A percentile compares a stretch with the other conserved stretches of the same genome.
Conservation (phyloP, 805 yeast species). For the Torulaspora delbrueckii region DNA sequence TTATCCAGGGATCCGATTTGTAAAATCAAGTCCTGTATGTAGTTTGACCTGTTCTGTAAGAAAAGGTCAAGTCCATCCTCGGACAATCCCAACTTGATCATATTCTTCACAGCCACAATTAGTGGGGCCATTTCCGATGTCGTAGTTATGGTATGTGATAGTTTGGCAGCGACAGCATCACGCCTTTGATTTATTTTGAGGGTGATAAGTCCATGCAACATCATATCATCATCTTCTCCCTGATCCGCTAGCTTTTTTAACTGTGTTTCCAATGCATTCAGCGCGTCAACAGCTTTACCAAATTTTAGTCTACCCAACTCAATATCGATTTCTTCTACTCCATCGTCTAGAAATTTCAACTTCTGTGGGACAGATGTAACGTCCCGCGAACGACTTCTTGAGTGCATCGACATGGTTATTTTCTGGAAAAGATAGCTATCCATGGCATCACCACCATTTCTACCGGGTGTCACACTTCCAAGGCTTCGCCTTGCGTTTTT, state of each 20-base stretch:
- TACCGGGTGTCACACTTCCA: slow-evolving; percentile 21
- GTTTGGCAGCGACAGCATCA: slow-evolving; percentile 31
- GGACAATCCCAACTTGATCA: slow-evolving; percentile 40
- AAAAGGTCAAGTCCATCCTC: slow-evolving; percentile 47
- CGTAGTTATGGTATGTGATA: slow-evolving; percentile 35
- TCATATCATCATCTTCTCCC: slow-evolving; percentile 29
- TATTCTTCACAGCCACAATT: slow-evolving; percentile 25
- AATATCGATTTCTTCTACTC: slow-evolving; percentile 65
- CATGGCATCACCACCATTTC: slow-evolving; percentile 11
- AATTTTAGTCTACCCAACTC: slow-evolving; percentile 57
- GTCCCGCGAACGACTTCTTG: slow-evolving; percentile 52
- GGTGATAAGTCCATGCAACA: slow-evolving; percentile 33
- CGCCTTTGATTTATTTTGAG: slow-evolving; percentile 34
- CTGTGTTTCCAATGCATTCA: slow-evolving; percentile 35
- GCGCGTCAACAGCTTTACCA: slow-evolving; percentile 38
- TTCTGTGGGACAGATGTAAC: slow-evolving; percentile 40
- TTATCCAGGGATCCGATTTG: slow-evolving; percentile 45
- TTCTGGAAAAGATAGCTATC: slow-evolving; percentile 47
- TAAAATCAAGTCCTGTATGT: slow-evolving; percentile 44
- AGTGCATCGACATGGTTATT: slow-evolving; percentile 56
- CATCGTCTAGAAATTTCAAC: slow-evolving; percentile 52
- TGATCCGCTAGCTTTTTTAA: slow-evolving; percentile 15
- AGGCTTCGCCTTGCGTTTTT: slow-evolving; percentile 34
- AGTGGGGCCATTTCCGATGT: slow-evolving; percentile 29
- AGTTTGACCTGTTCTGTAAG: slow-evolving; percentile 44